Conservation (phyloP, 2,329 filamentous ascomycete species). For the Trichoderma sp. region DNA sequence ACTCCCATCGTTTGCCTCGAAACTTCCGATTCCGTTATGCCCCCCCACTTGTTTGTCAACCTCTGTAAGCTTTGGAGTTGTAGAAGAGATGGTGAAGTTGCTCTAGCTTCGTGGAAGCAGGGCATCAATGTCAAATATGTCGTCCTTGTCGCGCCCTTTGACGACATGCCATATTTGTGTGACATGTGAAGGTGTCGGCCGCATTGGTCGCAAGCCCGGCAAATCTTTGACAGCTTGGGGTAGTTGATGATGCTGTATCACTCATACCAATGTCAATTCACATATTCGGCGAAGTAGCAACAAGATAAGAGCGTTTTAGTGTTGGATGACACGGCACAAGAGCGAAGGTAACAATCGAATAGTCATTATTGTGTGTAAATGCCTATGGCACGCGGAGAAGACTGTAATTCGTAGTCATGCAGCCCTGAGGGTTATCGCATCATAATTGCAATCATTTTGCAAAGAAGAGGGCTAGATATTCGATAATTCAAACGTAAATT, state of each 20-base stretch:
- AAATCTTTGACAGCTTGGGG: not conserved
- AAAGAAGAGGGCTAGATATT: not conserved
- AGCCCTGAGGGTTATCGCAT: not conserved
- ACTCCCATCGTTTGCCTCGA: not conserved
- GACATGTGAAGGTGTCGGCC: not conserved
- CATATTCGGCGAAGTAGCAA: not conserved
- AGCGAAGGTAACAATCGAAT: not conserved
- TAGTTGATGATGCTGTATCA: not conserved
- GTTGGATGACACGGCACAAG: not conserved
- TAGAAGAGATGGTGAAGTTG: not conserved
- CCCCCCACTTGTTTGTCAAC: not conserved
- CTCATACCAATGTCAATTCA: not conserved
- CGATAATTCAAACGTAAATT: not conserved
- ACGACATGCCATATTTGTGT: constrained; percentile 21
- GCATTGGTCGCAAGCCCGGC: not conserved
- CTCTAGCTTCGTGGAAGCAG: not conserved
- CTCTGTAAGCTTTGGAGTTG: not conserved
- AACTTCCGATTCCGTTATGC: constrained; percentile 9
- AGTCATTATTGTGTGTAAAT: not conserved
- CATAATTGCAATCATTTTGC: not conserved
- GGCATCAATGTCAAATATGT: constrained; percentile 25
- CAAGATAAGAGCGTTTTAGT: not conserved
- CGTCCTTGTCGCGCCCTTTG: constrained; percentile 19
- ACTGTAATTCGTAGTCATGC: not conserved
- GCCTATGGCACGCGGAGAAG: not conserved